These are phyloP conservation scores for Incumbomyces delicatus DNA, from an alignment of 2,329 filamentous ascomycete genomes.

Conservation along the genomic window DNA sequence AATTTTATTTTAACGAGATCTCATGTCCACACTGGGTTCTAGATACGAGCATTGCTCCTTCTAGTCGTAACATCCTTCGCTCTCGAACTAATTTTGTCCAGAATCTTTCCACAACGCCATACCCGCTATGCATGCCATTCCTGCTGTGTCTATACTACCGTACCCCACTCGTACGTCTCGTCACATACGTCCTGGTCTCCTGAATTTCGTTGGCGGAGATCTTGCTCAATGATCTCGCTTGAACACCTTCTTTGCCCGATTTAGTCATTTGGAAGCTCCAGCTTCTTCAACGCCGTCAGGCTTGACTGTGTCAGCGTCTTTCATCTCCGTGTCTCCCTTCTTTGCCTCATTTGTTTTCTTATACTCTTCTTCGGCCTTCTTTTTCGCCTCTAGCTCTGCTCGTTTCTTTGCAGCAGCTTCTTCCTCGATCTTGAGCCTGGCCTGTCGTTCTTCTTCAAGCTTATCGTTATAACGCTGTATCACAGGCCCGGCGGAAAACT, in stretches of 20 bases:
- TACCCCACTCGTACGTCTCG: background rate
- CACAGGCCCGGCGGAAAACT: conserved; percentile 79
- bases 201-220: too few species aligned
- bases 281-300: conserved; percentile 23
- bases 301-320: conserved; percentile 42
- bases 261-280: conserved; percentile 5
- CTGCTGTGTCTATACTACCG: background rate
- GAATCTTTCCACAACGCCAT: background rate
- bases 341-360: conserved; percentile 43
- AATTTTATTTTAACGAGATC: too few species aligned
- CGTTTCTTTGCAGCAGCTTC: conserved; percentile 52
- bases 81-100: too few species aligned
- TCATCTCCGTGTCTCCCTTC: conserved; percentile 47
- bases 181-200: background rate
- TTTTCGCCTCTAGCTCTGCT: conserved; percentile 62
- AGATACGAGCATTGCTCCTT: too few species aligned
- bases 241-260: conserved; percentile 3
- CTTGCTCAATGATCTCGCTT: background rate
- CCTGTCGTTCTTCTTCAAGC: conserved; percentile 74
- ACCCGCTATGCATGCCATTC: background rate
- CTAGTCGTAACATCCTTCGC: too few species aligned
- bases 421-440: conserved; percentile 57
- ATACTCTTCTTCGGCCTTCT: conserved; percentile 61
- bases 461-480: conserved; percentile 94
- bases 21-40: too few species aligned